Conservation (phyloP, 73 alveolate genomes). For the Durusdinium trenchii region DNA sequence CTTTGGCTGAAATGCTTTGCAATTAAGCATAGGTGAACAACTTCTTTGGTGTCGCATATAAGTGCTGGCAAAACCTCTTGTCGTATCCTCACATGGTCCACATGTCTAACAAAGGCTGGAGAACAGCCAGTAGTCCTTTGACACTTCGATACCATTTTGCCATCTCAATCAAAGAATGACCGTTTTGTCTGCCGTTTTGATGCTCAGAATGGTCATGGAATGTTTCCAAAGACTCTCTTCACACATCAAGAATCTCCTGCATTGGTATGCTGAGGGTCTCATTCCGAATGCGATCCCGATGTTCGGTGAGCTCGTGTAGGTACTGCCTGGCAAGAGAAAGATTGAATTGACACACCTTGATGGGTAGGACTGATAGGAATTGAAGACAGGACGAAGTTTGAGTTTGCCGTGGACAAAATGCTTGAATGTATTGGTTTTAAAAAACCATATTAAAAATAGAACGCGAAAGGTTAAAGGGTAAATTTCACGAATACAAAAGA, state of each 20-base stretch:
- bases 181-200: not conserved
- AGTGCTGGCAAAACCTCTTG: not conserved
- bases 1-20: not conserved
- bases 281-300: slow-evolving; percentile 71
- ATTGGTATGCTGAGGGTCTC: slow-evolving; percentile 51
- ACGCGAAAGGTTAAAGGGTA: no score
- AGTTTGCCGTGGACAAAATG: no score
- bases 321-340: slow-evolving; percentile 37
- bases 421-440: no score
- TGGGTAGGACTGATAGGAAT: no score
- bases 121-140: no score
- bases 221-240: not conserved
- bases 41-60: not conserved
- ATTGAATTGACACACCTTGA: not conserved
- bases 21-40: not conserved
- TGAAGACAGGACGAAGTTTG: no score
- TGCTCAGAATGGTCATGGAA: not conserved
- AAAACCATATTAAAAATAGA: no score
- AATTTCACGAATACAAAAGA: no score
- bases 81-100: not conserved
- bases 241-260: not conserved
- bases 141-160: no score
- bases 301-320: slow-evolving; percentile 63
- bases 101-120: not conserved
- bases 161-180: not conserved